Evolutionary conservation across 2,329 filamentous ascomycete species (phyloP).

Genomic region (Aspergillus sp.): DNA sequence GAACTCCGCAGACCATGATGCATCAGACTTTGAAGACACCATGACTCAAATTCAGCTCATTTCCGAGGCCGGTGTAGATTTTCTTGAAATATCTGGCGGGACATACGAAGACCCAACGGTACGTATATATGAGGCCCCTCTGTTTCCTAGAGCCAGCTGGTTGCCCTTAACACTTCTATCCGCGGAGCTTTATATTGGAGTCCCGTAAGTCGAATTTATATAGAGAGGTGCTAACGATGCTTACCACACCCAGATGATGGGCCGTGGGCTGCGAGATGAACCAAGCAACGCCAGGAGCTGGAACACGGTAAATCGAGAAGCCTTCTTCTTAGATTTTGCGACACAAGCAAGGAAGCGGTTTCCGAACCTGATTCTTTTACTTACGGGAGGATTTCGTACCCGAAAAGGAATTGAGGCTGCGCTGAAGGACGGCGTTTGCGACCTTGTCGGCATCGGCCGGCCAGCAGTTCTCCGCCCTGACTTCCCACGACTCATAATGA

Average conservation of each 20-base stretch:
- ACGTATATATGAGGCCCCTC: conserved; percentile 13
- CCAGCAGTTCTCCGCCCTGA: conserved; percentile 39
- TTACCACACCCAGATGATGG: conserved; percentile 18
- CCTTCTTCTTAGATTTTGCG: conserved; percentile 63
- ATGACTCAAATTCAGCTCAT: conserved; percentile 55
- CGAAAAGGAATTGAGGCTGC: conserved; percentile 47
- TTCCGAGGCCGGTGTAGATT: conserved; percentile 51
- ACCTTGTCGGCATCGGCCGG: conserved; percentile 45
- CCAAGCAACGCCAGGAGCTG: not conserved
- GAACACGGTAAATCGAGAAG: conserved; percentile 46
- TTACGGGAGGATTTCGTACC: conserved; percentile 60
- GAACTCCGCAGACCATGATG: conserved; percentile 41
- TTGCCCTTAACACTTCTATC: too few relatives aligned
- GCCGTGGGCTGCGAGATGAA: not conserved
- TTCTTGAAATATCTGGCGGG: conserved; percentile 65
- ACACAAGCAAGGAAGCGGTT: conserved; percentile 43
- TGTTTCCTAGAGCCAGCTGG: not conserved
- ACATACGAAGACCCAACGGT: conserved; percentile 49
- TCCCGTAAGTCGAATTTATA: too few relatives aligned
- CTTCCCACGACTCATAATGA: not conserved
- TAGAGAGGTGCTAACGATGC: too few relatives aligned
- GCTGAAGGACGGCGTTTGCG: conserved; percentile 39
- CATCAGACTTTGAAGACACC: conserved; percentile 37
- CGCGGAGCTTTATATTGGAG: too few relatives aligned
- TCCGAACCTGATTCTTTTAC: conserved; percentile 44